These are phyloP conservation scores for Pythium utonaiense DNA, from an alignment of 352 stramenopile species.

Conservation along the genomic window DNA sequence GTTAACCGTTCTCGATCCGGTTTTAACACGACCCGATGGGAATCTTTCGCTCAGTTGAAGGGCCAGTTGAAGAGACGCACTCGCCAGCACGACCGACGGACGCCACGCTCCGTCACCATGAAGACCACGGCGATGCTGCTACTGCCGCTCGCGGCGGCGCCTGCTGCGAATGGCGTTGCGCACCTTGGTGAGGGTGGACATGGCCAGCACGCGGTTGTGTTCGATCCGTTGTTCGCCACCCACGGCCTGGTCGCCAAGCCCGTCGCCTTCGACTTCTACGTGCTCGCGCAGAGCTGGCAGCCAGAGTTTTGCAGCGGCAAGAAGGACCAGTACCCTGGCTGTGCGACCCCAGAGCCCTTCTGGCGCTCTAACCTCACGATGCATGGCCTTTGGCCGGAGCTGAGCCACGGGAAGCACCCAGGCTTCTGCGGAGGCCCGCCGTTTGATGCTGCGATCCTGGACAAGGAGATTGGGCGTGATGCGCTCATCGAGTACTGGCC, in stretches of 20 bases:
- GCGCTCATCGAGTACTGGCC: conserved; percentile 82
- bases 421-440: conserved; percentile 67
- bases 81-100: neutral
- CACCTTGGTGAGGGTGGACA: neutral
- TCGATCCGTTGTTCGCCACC: conserved; percentile 6
- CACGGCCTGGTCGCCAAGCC: neutral
- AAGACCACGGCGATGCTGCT: neutral
- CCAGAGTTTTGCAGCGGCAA: conserved; percentile 79
- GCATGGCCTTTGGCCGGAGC: conserved; percentile 88
- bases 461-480: conserved; percentile 63
- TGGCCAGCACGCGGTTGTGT: conserved; percentile 1
- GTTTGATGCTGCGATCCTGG: conserved; percentile 64
- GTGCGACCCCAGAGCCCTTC: conserved; percentile 50
- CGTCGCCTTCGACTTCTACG: conserved; percentile 80
- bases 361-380: conserved; percentile 88
- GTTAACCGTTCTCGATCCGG: conserved; percentile 24
- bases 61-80: conserved; percentile 3
- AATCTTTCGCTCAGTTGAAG: conserved; percentile 8
- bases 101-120: conserved; percentile 1
- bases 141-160: neutral
- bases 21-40: conserved; percentile 5
- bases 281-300: conserved; percentile 90
- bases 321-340: conserved; percentile 59
- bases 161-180: neutral
- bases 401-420: conserved; percentile 56